Evolutionary conservation across 2,329 filamentous ascomycete species (phyloP).

Genomic region (Trichophyton benhamiae): DNA sequence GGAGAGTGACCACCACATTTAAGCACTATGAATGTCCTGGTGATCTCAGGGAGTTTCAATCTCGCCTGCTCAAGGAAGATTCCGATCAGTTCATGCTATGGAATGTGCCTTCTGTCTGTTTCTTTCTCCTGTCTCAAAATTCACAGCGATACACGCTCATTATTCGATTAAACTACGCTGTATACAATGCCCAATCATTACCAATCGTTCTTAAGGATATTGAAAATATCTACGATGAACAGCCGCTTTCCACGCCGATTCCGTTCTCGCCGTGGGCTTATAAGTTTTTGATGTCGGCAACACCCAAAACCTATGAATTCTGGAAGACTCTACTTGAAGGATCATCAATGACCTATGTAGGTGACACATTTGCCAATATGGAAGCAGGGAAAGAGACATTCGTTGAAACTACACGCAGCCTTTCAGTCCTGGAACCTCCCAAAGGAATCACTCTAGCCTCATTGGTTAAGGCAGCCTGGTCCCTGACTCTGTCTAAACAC

Average conservation of each 20-base stretch:
- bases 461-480: constrained; percentile 48
- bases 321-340: background rate
- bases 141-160: constrained; percentile 19
- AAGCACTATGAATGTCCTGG: background rate
- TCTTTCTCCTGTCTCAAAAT: background rate
- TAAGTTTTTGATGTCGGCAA: background rate
- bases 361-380: background rate
- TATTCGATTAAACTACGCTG: constrained; percentile 49
- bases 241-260: constrained; percentile 16
- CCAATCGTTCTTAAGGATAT: constrained; percentile 44
- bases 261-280: constrained; percentile 20
- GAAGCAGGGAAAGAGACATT: background rate
- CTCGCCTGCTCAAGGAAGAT: background rate
- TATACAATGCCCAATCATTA: constrained; percentile 52
- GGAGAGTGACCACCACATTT: background rate
- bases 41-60: background rate
- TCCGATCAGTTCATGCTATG: too few species aligned
- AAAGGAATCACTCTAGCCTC: constrained; percentile 45
- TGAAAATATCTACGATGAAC: constrained; percentile 33
- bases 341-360: background rate
- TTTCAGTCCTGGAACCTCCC: constrained; percentile 17
- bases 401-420: too few species aligned
- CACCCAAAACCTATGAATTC: background rate
- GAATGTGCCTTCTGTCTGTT: too few species aligned
- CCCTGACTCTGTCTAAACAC: constrained; percentile 36